Evolutionary conservation across 2,329 filamentous ascomycete genomes (phyloP), one percentile per base, ranked within the genome.

Genomic region (Sporothrix curviconia): DNA sequence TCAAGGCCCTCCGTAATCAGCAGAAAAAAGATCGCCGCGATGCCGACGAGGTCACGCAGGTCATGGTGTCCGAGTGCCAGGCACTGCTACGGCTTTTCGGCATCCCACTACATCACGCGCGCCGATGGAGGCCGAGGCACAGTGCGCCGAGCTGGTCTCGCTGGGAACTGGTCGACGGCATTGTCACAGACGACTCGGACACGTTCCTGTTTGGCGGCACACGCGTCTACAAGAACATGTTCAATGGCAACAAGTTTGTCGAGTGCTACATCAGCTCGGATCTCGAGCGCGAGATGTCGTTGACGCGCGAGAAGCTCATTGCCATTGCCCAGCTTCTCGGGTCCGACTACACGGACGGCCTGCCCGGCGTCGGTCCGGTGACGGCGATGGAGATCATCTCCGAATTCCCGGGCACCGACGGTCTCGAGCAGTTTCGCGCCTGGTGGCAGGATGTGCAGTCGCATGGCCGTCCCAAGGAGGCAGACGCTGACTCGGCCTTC

Each of bases 221-320:
- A 0, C 81, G 92, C 17, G 88, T 99, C 22, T 99, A 99, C 78
- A 99, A 99, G 72, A 99, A 99, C 76, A 95, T 99, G 91, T 99
- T 99, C 78, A 99, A 96, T 72, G 87, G 90, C 65, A 94, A 94
- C 71, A 99, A 99, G 69, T 95, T 90, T 65, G 94, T 99, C 42
- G 94, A 99, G 73, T 97, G 94, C 72, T 99, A 97, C 68, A 80
- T 99, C 9, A 75, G 85, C 2, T 78, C 76, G 0, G 94, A 99
- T 66, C 77, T 99, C 0, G 90, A 95, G 66, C 88, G 88, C 64
- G 95, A 99, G 65, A 86, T 96, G 61, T 90, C 89, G 0, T 81
- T 99, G 0, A 87, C 89, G 3, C 84, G 92, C n/a, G 80, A 87
- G 55, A 90, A 92, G 66, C 83, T 99, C 54, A 96, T 99, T 61